Base-by-base conservation (phyloP, 805 yeast species). In the Isabelozyma gotoi region DNA sequence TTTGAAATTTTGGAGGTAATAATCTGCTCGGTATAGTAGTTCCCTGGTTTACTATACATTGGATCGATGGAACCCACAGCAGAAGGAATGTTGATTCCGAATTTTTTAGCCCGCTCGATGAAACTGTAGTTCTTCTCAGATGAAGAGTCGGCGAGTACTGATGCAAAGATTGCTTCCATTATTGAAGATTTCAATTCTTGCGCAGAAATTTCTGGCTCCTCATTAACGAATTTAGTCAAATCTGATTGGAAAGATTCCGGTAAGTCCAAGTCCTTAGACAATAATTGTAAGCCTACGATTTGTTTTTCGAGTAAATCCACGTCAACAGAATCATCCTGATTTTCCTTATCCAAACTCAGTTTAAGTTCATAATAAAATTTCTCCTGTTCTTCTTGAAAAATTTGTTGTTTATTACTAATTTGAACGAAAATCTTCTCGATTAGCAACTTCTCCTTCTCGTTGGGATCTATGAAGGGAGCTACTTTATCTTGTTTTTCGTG, bases 201-300 rank as follows among this genome's bases (percentile, higher is more conserved):
- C n/a, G n/a, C n/a, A 7, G 29, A 21, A 7, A 7, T 11, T 11
- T 7, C 7, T 21, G 16, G 16, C 16, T 37, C 27, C 8, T 48
- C 50, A 15, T 40, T n/a, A 8, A 39, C 34, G 15, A 32, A 17
- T 6, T 33, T 21, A 18, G 41, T 20, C 15, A 66, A 70, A 5
- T 62, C 67, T 2, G 55, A 44, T 49, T 80, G 80, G 15, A 84
- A 56, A 4, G 67, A 53, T 24, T 70, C 74, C 0, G 92, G 89
- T 38, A 87, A 61, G 55, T 82, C 86, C 45, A 83, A 50, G 59
- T 85, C 88, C 51, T 74, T 79, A 2, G 88, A 77, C 33, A 87
- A 62, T 14, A 85, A 56, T 55, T 85, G 87, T 40, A 85, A 72
- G 0, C 84, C 84, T 14, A 79, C 62, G 16, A 87, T 58, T 58